Base-by-base conservation (phyloP, 2,329 filamentous ascomycete genomes). In the Fusarium cyanostomum region DNA sequence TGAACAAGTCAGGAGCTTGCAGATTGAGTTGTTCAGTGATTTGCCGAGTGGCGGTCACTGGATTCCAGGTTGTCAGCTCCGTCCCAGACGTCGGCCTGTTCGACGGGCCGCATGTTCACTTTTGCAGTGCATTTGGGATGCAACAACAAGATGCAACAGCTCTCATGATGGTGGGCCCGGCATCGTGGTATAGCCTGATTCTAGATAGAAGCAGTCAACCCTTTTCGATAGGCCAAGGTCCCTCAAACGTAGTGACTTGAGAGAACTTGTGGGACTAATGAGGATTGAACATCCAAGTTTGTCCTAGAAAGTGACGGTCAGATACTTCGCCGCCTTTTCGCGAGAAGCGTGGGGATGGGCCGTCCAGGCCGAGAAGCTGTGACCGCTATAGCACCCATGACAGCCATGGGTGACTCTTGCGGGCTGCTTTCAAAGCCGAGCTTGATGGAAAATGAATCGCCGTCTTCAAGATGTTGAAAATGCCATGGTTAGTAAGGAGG, bases 371-470 rank as follows among this genome's bases (percentile, higher is more conserved):
- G 24, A 34, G 30, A 38, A 53, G 18, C 31, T 33, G 26, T 24
- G 30, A 12, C 35, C 33, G n/a, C 31, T 33, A 11, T 33, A 21
- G n/a, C 30, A 10, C 18, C 28, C 26, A 45, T 38, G 41, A 10
- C 18, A 46, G 13, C 28, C 24, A 35, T 38, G 26, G 27, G n/a
- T 42, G 13, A 16, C 45, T 18, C 48, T 42, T 48, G 11, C 15
- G 16, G 27, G 46, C 35, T 55, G 43, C 26, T 33, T 18, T 45
- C 56, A 31, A 48, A 48, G 45, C 21, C 38, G 31, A 46, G 31
- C 39, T 62, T 39, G 52, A 56, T 41, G 31, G n/a, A 43, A 18
- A 34, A 42, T 28, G 37, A 35, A 59, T 21, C 31, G 12, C 31
- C 8, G 28, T 35, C 38, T 44, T 15, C 33, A 12, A 13, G 26